Percentiles rank a stretch among this genome's conserved stretches.
These are phyloP conservation scores for Lactifluus volemus DNA, from an alignment of 768 basidiomycete species.

Conservation along the genomic window DNA sequence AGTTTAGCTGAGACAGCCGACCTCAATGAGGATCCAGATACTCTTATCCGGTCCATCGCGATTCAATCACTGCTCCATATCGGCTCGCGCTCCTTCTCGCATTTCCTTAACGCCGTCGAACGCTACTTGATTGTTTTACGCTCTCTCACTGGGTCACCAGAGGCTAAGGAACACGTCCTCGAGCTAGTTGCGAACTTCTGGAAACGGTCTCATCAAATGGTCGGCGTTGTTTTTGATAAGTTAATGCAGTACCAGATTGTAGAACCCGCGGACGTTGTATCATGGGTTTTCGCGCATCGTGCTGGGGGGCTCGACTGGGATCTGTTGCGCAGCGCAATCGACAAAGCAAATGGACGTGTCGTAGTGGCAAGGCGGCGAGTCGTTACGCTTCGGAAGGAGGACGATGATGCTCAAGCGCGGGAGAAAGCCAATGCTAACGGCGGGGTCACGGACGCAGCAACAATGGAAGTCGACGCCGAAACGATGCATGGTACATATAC, in stretches of 20 bases:
- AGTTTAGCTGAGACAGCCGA: constrained; percentile 54
- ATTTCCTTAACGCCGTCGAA: constrained; percentile 95
- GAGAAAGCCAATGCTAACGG: constrained; percentile 51
- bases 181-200: constrained; percentile 70
- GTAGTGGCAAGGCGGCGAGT: constrained; percentile 69
- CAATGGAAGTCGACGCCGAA: constrained; percentile 67
- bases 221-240: constrained; percentile 92
- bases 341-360: constrained; percentile 88
- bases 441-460: constrained; percentile 33
- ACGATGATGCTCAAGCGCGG: constrained; percentile 75
- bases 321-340: constrained; percentile 67
- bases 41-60: constrained; percentile 64
- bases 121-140: constrained; percentile 79
- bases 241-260: constrained; percentile 98
- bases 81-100: constrained; percentile 93
- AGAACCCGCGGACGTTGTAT: constrained; percentile 85
- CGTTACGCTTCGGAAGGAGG: constrained; percentile 70
- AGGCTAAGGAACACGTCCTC: constrained; percentile 66
- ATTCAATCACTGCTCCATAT: constrained; percentile 86
- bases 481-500: constrained; percentile 45
- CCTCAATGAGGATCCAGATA: constrained; percentile 54
- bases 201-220: constrained; percentile 77
- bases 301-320: constrained; percentile 74
- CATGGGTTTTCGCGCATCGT: constrained; percentile 67
- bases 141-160: constrained; percentile 39